Base-by-base conservation (phyloP, 106 monocot genomes). In the Apostasia ramifera region DNA sequence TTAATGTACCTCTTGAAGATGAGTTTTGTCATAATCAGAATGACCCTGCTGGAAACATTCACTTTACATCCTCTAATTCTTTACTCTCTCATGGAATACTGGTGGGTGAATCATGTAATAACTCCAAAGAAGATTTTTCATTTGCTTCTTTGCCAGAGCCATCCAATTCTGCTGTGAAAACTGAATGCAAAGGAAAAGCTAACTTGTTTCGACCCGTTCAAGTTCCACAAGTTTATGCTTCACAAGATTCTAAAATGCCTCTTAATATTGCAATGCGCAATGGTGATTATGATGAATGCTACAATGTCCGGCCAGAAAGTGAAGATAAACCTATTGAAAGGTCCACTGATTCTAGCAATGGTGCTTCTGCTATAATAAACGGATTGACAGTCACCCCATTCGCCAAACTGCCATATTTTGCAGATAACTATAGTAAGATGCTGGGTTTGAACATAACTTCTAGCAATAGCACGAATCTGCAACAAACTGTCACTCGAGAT, bases 1-100 rank as follows among this genome's bases (percentile, higher is more conserved):
- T 65, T 26, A 65, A 65, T 65, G 13, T 38, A 65, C 48, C 65
- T 47, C 48, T 48, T 48, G 65, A 65, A 48, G 15, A 65, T 65
- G 65, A 65, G 3, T 11, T 12, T 8, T 5, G 9, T 62, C 62
- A 43, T 62, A 40, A 62, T 44, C 44, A 43, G 13, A 62, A 62
- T 1, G 62, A 60, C 41, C 41, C 41, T 60, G 38, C 40, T 6
- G 60, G 41, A 60, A 26, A 60, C 26, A 41, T 60, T 41, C 13
- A 39, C 26, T 37, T 41, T 60, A 39, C 1, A 60, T 41, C 41
- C 9, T 3, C 2, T 41, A 40, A 1, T 60, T 60, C 60, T 40
- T 3, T 42, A 40, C 6, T 38, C 8, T 6, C 39, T 42, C 9
- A 41, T 60, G 41, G 41, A 8, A 60, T 60, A 40, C 60, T 2